These are phyloP conservation scores for Cladorrhinum sp. DNA, from an alignment of 2,329 filamentous ascomycete genomes.

Conservation along the genomic window DNA sequence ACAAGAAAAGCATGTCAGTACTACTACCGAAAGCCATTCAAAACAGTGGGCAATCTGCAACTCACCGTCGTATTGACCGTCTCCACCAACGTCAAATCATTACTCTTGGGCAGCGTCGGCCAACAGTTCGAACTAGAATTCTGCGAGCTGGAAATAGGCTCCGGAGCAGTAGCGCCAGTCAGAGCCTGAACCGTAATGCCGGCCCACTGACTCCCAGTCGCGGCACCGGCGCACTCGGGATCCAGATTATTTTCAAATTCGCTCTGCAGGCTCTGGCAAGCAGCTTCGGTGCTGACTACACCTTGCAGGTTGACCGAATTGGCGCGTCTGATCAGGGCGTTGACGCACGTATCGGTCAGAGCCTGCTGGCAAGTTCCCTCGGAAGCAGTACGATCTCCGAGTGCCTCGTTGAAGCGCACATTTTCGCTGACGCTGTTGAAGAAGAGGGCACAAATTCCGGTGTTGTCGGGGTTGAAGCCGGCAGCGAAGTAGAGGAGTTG, in stretches of 20 bases:
- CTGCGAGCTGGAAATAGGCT: conserved; percentile 2
- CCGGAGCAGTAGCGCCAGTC: not conserved
- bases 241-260: conserved; percentile 10
- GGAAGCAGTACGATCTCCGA: not conserved
- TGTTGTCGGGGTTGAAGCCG: not conserved
- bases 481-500: conserved; percentile 15
- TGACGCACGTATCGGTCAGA: conserved; percentile 7
- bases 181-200: not conserved
- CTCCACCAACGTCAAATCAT: conserved; percentile 7
- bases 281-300: not conserved
- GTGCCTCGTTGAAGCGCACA: conserved; percentile 1
- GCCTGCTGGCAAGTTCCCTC: conserved; percentile 9
- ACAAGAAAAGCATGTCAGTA: not conserved
- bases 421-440: conserved; percentile 8
- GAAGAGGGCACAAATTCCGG: conserved; percentile 11
- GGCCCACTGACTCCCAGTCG: not conserved
- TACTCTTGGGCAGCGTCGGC: conserved; percentile 11
- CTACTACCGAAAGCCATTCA: not conserved
- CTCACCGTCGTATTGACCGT: not conserved
- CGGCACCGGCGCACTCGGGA: not conserved
- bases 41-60: not conserved
- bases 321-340: conserved; percentile 1
- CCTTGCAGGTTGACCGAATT: conserved; percentile 3
- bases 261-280: conserved; percentile 11
- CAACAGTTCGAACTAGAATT: conserved; percentile 14